Evolutionary conservation across 345 rosid species (phyloP).

Genomic region (Populus alba): DNA sequence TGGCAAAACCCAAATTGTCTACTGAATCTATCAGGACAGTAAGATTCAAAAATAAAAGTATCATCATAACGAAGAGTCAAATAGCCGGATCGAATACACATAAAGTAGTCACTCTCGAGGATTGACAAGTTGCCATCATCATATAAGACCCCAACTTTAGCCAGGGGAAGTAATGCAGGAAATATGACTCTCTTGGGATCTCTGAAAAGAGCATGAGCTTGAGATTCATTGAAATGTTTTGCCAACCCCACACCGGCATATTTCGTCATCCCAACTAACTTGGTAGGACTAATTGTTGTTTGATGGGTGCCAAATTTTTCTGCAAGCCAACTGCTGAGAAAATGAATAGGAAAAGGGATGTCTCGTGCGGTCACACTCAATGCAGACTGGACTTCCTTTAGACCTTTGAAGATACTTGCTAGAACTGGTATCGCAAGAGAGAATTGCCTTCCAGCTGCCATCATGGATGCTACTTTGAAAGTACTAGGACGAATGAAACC

Average conservation of each 20-base stretch:
- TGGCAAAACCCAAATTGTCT: no score
- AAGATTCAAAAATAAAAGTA: no score
- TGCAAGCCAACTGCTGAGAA: neutral
- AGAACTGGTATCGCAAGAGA: neutral
- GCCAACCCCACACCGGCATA: neutral
- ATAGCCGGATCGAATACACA: no score
- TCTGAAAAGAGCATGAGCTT: neutral
- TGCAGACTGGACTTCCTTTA: neutral
- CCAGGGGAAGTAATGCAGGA: neutral
- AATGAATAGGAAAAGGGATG: neutral
- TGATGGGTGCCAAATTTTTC: no score
- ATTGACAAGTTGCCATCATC: no score
- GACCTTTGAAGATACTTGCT: neutral
- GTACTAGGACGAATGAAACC: neutral
- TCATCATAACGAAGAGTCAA: no score
- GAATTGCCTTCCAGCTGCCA: neutral
- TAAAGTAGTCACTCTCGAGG: no score
- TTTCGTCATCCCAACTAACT: neutral
- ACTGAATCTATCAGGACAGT: no score
- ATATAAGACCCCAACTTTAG: no score
- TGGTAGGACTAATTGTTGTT: neutral
- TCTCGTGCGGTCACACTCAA: neutral
- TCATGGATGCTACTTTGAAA: neutral
- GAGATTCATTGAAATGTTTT: neutral
- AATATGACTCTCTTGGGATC: neutral